These are phyloP conservation scores for Artemisia argyi DNA, from an alignment of 129 eudicot genomes.

Conservation along the genomic window DNA sequence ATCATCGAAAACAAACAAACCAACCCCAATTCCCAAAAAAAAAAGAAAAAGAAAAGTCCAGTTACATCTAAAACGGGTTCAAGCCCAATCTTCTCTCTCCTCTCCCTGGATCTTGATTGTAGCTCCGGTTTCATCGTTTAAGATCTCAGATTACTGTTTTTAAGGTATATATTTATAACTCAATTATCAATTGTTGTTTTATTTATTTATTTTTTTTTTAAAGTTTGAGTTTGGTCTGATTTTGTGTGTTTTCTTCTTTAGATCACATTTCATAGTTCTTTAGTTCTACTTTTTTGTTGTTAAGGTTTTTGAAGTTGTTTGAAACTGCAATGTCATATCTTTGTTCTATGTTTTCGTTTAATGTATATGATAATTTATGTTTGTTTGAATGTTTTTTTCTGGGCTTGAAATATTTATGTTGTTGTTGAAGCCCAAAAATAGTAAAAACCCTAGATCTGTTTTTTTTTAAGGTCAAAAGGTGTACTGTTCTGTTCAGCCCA, in stretches of 20 bases:
- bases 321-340: background rate
- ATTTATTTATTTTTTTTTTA: too few relatives aligned
- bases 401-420: background rate
- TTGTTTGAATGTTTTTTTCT: background rate
- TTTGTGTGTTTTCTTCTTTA: background rate
- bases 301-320: constrained; percentile 7
- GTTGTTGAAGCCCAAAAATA: constrained; percentile 39
- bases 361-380: background rate
- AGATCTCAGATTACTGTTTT: constrained; percentile 11
- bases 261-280: background rate
- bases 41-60: constrained; percentile 41
- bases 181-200: background rate
- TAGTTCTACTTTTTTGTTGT: background rate
- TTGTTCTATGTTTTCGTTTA: background rate
- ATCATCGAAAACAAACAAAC: background rate
- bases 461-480: constrained; percentile 16
- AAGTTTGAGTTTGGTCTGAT: background rate
- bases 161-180: constrained; percentile 11
- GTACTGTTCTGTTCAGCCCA: constrained; percentile 29
- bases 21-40: constrained; percentile 35
- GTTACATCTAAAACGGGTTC: constrained; percentile 42
- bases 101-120: constrained; percentile 46
- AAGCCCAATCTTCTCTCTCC: constrained; percentile 63
- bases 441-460: constrained; percentile 44
- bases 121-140: constrained; percentile 10